Base-by-base conservation (phyloP, 108 stramenopile species). In the Fistulifera pelliculosa region DNA sequence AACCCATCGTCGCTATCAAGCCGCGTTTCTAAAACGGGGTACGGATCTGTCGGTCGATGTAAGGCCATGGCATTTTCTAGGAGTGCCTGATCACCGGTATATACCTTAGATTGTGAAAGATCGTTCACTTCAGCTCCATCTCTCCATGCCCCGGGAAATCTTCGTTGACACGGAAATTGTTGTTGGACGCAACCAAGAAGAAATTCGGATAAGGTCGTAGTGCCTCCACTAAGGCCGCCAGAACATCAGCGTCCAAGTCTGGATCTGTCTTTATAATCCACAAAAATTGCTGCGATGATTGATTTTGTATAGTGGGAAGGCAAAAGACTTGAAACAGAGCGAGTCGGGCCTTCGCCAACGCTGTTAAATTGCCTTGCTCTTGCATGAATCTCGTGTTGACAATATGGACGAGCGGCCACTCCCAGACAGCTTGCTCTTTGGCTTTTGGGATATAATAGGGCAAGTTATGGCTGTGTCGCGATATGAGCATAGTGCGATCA, bases 201-300 rank as follows among this genome's bases (percentile, higher is more conserved):
- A 71, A 53, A 39, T 82, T 35, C 12, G 70, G 53, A 50, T 65
- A 75, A 2, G 71, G 63, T 48, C 51, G 44, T 4, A 86, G 64
- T 6, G 73, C 48, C n/a, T 71, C 64, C 0, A 81, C n/a, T 41
- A 90, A 41, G 25, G 73, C 56, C 7, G 72, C 27, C 38, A 69
- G 40, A 27, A 90, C 50, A 8, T 23, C 41, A 17, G 25, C 40
- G 40, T 79, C 66, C 19, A 89, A 52, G 25, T 74, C 31, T 13
- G 85, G 89, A 76, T 90, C 89, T 4, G 79, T 74, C 45, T 90
- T 84, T 52, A 90, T 84, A 19, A 90, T 70, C 89, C 89, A 90
- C 5, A 90, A 53, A 47, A 90, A 80, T 18, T 66, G 35, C 31
- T 63, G 62, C 10, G 68, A 47, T 1, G 65, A 57, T 52, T 70